Evolutionary conservation across 1,139 yeast species (phyloP).

Genomic region (Diutina pseudorugosa): DNA sequence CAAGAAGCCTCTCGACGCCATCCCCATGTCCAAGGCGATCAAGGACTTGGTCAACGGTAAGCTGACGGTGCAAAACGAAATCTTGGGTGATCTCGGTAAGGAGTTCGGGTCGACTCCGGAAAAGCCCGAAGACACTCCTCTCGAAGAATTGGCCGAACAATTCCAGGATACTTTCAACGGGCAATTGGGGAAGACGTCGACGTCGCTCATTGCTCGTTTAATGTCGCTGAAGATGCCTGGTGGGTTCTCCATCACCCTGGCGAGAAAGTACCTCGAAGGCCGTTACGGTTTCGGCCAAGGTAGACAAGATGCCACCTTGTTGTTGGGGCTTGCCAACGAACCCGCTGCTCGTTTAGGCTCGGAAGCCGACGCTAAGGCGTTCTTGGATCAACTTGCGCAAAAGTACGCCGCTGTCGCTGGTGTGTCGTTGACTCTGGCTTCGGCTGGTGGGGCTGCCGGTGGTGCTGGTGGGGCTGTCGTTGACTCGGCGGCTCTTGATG

Average conservation of each 20-base stretch:
- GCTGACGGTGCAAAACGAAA: conserved; percentile 96
- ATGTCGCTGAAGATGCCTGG: conserved; percentile 98
- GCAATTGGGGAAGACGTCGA: conserved; percentile 83
- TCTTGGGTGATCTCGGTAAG: conserved; percentile 94
- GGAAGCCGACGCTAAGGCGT: conserved; percentile 84
- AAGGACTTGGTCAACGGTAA: conserved; percentile 97
- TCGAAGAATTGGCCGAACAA: conserved; percentile 87
- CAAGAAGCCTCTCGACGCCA: conserved; percentile 77
- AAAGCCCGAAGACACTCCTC: conserved; percentile 96
- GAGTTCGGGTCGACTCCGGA: conserved; percentile 97
- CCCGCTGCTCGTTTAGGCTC: conserved; percentile 80
- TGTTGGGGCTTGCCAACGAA: conserved; percentile 76
- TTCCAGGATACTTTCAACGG: conserved; percentile 89
- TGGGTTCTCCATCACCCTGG: conserved; percentile 86
- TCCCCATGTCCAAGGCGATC: conserved; percentile 85
- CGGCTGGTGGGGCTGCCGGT: conserved; percentile 37
- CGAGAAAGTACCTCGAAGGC: conserved; percentile 82
- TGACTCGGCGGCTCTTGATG: conserved; percentile 95
- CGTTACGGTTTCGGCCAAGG: conserved; percentile 89
- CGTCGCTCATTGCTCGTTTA: conserved; percentile 79
- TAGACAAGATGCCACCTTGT: conserved; percentile 84
- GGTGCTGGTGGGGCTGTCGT: conserved; percentile 78
- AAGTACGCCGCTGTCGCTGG: conserved; percentile 82
- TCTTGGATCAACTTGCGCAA: conserved; percentile 69
- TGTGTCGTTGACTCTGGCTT: conserved; percentile 53